Base-by-base conservation (phyloP, 345 rosid species). In the Rhizophora mangle region DNA sequence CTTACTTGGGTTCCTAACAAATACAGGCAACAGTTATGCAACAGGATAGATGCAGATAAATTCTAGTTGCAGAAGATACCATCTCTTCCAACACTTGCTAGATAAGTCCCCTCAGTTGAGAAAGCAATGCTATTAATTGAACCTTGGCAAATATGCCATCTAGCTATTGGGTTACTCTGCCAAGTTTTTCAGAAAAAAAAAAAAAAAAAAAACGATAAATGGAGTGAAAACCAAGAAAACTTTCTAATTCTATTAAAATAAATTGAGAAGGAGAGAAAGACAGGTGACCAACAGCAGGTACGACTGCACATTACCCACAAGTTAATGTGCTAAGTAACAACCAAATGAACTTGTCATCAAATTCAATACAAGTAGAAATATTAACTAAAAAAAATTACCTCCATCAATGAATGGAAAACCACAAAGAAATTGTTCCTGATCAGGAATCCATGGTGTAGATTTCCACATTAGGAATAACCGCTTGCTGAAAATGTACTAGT, bases 61-160 rank as follows among this genome's bases (percentile, higher is more conserved):
- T 59, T 59, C 18, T 3, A 24, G 52, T 39, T 60, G 32, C 63
- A 74, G n/a, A 60, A 61, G 31, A 59, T 76, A 96, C 99, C 99
- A 83, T 96, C 99, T 89, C 99, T 87, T 86, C 99, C 99, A 83
- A 90, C 90, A 67, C 92, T 84, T 26, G 99, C 97, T 68, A 96
- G 80, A 83, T 88, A 81, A 74, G 88, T 21, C 69, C 97, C 98
- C 55, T 93, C 99, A 53, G 71, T 65, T 31, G 99, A 96, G 87
- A 96, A 93, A 65, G 89, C 80, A 67, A 96, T 80, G 84, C 93
- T 82, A 80, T 96, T 96, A 51, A 96, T 85, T 79, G 99, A 81
- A 77, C 99, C 93, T 82, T 85, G 98, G 81, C 97, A 85, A 63
- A 90, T 84, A 85, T 93, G 99, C 99, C 99, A 96, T 82, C 99